These are phyloP conservation scores for Oryza meyeriana DNA, from an alignment of 176 grass and related monocot species.

Conservation along the genomic window DNA sequence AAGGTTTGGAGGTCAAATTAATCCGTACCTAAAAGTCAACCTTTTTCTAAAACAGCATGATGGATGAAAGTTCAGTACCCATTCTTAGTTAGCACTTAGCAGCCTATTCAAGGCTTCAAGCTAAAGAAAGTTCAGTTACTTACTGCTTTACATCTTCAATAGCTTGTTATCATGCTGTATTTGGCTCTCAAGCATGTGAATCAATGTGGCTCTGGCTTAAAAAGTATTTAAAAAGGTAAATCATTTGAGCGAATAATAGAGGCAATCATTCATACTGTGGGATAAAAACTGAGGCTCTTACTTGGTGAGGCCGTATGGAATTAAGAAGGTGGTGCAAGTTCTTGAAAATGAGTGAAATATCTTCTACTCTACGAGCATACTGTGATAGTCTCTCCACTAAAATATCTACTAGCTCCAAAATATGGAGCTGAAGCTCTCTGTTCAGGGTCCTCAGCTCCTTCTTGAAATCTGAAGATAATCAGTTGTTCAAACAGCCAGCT, in stretches of 20 bases:
- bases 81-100: not conserved
- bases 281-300: slow-evolving; percentile 22
- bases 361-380: slow-evolving; percentile 87
- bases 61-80: not conserved
- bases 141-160: slow-evolving; percentile 88
- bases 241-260: not conserved
- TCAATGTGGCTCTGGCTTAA: slow-evolving; percentile 85
- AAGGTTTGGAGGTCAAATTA: not conserved
- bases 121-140: slow-evolving; percentile 27
- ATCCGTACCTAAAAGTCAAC: not conserved
- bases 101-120: not conserved
- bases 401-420: slow-evolving; percentile 90
- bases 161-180: slow-evolving; percentile 81
- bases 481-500: not conserved
- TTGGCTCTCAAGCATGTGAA: slow-evolving; percentile 89
- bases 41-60: not conserved
- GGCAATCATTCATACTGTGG: not conserved
- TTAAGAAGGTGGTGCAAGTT: slow-evolving; percentile 91
- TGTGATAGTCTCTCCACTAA: slow-evolving; percentile 89
- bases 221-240: slow-evolving; percentile 7
- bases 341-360: slow-evolving; percentile 88
- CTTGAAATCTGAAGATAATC: slow-evolving; percentile 68
- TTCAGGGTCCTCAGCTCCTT: slow-evolving; percentile 85
- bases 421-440: slow-evolving; percentile 93
- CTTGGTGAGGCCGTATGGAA: slow-evolving; percentile 85